These are phyloP conservation scores for Closterium sp. DNA, from an alignment of 139 green algal species.

Conservation along the genomic window DNA sequence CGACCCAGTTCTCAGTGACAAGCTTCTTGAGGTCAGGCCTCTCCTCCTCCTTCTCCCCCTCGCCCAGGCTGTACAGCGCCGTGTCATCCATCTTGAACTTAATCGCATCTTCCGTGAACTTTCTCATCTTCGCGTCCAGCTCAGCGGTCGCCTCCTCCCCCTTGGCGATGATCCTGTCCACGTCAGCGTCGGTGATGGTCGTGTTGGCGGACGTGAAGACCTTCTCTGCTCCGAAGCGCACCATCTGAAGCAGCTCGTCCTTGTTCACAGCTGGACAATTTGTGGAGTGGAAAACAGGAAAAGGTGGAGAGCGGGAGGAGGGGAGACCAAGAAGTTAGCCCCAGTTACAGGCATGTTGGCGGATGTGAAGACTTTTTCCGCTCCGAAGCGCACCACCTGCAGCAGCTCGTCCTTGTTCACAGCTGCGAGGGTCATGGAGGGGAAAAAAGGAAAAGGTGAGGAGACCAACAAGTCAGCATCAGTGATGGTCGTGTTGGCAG, in stretches of 20 bases:
- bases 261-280: conserved; percentile 61
- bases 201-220: conserved; percentile 70
- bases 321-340: not conserved
- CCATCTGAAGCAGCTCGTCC: conserved; percentile 95
- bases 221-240: conserved; percentile 96
- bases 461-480: not conserved
- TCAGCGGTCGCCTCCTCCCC: conserved; percentile 83
- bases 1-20: conserved; percentile 84
- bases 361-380: conserved; percentile 81
- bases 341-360: not conserved
- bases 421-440: conserved; percentile 32
- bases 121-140: conserved; percentile 94
- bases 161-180: conserved; percentile 93
- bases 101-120: conserved; percentile 93
- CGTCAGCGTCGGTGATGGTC: conserved; percentile 84
- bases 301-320: not conserved
- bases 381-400: conserved; percentile 94
- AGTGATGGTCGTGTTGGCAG: not conserved
- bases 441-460: not conserved
- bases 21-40: conserved; percentile 58
- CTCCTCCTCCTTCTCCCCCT: conserved; percentile 22
- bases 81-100: conserved; percentile 50
- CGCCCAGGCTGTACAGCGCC: not conserved
- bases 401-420: conserved; percentile 92
- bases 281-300: not conserved